These are phyloP conservation scores for Globisporangium sylvaticum DNA, from an alignment of 352 stramenopile genomes.

Conservation along the genomic window DNA sequence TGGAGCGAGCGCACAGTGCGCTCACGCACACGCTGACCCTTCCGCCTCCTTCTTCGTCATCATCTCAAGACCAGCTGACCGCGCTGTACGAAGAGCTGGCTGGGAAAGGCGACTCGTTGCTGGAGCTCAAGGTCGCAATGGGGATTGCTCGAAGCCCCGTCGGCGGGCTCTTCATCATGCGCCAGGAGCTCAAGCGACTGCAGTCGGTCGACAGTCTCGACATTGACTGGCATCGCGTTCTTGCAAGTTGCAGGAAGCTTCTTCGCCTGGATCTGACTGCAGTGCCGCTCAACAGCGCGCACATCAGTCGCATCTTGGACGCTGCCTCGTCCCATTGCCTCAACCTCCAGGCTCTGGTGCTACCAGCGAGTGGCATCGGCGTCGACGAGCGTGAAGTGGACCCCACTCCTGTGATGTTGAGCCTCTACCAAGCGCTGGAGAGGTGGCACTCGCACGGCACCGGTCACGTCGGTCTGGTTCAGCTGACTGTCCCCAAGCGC, in stretches of 20 bases:
- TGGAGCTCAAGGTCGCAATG: slow-evolving; percentile 1
- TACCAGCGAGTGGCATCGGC: background rate
- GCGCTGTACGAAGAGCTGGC: background rate
- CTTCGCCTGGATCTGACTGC: slow-evolving; percentile 2
- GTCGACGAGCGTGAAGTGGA: slow-evolving; percentile 3
- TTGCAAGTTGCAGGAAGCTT: background rate
- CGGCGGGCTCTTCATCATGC: background rate
- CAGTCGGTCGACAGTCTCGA: background rate
- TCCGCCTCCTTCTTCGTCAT: too few relatives aligned
- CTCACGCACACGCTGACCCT: background rate
- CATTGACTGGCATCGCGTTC: slow-evolving; percentile 10
- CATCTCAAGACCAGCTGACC: background rate
- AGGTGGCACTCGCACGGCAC: slow-evolving; percentile 10
- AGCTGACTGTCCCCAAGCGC: slow-evolving; percentile 24
- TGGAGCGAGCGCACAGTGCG: background rate
- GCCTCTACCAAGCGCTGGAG: slow-evolving; percentile 15
- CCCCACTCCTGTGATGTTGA: background rate
- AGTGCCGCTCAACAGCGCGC: slow-evolving; percentile 3
- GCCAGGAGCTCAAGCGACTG: background rate
- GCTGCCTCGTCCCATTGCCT: slow-evolving; percentile 9
- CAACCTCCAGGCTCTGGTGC: slow-evolving; percentile 8
- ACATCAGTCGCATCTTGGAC: slow-evolving; percentile 1
- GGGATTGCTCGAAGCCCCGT: background rate
- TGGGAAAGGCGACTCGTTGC: background rate
- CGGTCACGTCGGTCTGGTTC: slow-evolving; percentile 11